Evolutionary conservation across 192 early-diverging fungal genomes (phyloP).

Genomic region (Linnemannia elongata): DNA sequence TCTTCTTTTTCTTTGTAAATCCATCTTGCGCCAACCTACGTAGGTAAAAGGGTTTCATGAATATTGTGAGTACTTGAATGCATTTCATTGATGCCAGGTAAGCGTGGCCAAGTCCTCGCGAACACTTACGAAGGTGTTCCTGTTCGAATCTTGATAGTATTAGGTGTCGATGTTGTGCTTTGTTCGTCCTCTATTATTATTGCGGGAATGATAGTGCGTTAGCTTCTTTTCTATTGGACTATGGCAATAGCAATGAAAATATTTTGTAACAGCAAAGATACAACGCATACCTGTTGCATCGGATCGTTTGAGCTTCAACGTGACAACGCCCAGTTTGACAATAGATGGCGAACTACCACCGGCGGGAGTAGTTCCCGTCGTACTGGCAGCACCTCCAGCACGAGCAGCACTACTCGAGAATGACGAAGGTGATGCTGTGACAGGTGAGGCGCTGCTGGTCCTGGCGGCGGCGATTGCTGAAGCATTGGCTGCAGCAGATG

Average conservation of each 20-base stretch:
- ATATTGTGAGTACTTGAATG: background rate
- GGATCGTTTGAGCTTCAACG: constrained; percentile 48
- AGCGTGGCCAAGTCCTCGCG: background rate
- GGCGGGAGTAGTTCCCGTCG: background rate
- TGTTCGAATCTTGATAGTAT: constrained; percentile 44
- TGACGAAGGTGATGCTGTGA: constrained; percentile 40
- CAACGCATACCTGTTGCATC: constrained; percentile 30
- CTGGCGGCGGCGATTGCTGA: background rate
- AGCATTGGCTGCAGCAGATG: constrained; percentile 12
- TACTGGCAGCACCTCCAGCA: constrained; percentile 7
- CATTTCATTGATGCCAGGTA: background rate
- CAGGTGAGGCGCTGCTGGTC: constrained; percentile 36
- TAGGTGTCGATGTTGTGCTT: constrained; percentile 27
- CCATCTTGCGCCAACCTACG: constrained; percentile 30
- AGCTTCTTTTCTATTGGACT: background rate
- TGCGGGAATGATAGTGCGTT: background rate
- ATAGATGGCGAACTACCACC: constrained; percentile 6
- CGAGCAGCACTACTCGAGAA: constrained; percentile 20
- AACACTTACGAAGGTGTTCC: constrained; percentile 46
- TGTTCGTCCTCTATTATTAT: constrained; percentile 45
- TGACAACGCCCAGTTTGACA: constrained; percentile 47
- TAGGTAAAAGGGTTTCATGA: background rate
- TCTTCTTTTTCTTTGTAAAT: constrained; percentile 44
- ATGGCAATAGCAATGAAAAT: background rate
- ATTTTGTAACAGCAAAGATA: background rate